Percentiles rank a stretch among this genome's conserved stretches.
phyloP scores from a whole-genome alignment of 2,329 filamentous ascomycete genomes.

The Dactylellina haptotyla region DNA sequence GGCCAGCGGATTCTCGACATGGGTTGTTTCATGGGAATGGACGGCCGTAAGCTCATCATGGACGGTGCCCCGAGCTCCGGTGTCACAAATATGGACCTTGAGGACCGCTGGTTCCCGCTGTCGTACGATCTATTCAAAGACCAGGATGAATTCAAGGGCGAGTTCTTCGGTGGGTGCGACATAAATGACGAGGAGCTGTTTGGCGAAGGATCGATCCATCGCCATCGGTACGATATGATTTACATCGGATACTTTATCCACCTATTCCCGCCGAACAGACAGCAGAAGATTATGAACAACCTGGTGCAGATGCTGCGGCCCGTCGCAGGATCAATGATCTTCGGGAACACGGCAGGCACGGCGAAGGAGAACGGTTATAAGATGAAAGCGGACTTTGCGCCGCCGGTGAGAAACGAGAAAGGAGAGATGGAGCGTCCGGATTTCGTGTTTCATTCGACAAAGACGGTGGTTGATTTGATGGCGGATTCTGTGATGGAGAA shows the following conservation, averaged over 20 bases:
- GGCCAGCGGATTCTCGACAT: slow-evolving; percentile 48
- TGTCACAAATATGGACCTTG: slow-evolving; percentile 50
- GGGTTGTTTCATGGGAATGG: slow-evolving; percentile 52
- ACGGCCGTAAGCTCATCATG: slow-evolving; percentile 40
- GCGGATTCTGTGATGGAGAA: slow-evolving; percentile 18
- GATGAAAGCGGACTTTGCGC: slow-evolving; percentile 49
- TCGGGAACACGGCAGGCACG: slow-evolving; percentile 46
- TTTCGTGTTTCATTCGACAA: slow-evolving; percentile 49
- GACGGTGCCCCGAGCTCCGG: slow-evolving; percentile 45
- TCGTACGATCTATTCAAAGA: slow-evolving; percentile 46
- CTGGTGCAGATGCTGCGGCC: slow-evolving; percentile 46
- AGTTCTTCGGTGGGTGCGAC: slow-evolving; percentile 47
- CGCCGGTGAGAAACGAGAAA: slow-evolving; percentile 39
- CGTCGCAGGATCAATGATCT: slow-evolving; percentile 38
- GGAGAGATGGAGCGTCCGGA: slow-evolving; percentile 44
- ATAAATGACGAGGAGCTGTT: slow-evolving; percentile 42
- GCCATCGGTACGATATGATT: slow-evolving; percentile 50
- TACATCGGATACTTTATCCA: slow-evolving; percentile 51
- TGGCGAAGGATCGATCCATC: slow-evolving; percentile 41
- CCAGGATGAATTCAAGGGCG: slow-evolving; percentile 35
- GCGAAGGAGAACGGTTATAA: slow-evolving; percentile 33
- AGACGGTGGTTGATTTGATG: slow-evolving; percentile 44
- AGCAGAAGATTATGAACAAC: slow-evolving; percentile 28
- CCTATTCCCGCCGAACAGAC: slow-evolving; percentile 41
- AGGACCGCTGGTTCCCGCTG: slow-evolving; percentile 47